phyloP scores from a whole-genome alignment of 768 basidiomycete genomes.

The Pleurotus platypus region DNA sequence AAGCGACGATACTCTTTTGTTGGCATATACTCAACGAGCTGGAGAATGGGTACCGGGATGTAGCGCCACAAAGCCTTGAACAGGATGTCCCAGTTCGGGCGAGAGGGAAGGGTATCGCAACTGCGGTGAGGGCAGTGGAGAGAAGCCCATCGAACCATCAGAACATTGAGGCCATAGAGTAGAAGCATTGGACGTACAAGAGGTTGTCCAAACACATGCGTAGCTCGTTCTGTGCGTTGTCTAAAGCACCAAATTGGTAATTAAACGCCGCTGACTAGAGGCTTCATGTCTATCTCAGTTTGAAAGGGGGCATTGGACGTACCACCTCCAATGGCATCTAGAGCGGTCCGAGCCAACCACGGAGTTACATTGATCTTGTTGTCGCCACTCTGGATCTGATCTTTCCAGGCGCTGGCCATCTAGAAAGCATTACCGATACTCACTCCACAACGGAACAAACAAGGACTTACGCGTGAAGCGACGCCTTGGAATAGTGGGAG shows the following conservation, averaged over 20 bases:
- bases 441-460: background rate
- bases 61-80: slow-evolving; percentile 8
- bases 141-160: background rate
- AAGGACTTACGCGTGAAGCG: slow-evolving; percentile 18
- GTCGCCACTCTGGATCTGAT: slow-evolving; percentile 15
- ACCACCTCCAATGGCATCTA: slow-evolving; percentile 37
- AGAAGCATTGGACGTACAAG: slow-evolving; percentile 19
- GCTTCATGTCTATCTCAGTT: background rate
- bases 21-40: slow-evolving; percentile 2
- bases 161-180: slow-evolving; percentile 16
- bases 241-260: slow-evolving; percentile 25
- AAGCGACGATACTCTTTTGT: background rate
- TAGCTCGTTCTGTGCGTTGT: slow-evolving; percentile 19
- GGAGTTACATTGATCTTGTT: slow-evolving; percentile 22
- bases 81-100: slow-evolving; percentile 14
- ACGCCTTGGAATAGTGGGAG: slow-evolving; percentile 22
- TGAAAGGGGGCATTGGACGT: background rate
- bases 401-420: slow-evolving; percentile 24
- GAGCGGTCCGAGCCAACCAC: slow-evolving; percentile 28
- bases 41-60: background rate
- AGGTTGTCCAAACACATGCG: slow-evolving; percentile 16
- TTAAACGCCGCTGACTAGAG: slow-evolving; percentile 32
- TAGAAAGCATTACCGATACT: background rate
- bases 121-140: slow-evolving; percentile 9
- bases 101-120: background rate